Conservation (phyloP, 352 stramenopile genomes). For the Pythium folliculosum region DNA sequence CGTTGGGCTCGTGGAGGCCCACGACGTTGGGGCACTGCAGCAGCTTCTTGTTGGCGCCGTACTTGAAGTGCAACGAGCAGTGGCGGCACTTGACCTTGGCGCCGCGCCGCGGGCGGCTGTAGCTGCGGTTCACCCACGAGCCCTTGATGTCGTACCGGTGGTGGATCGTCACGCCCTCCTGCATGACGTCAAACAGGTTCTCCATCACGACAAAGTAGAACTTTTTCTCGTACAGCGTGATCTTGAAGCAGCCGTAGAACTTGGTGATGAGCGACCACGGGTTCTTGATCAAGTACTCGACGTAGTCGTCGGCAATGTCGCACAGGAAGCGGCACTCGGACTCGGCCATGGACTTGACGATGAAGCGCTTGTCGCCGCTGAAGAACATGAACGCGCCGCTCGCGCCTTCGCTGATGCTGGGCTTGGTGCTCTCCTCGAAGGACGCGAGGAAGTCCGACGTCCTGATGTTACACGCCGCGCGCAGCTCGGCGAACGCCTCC, state of each 20-base stretch:
- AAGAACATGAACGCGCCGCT: slow-evolving; percentile 93
- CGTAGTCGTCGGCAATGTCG: slow-evolving; percentile 84
- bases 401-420: slow-evolving; percentile 89
- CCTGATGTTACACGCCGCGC: slow-evolving; percentile 65
- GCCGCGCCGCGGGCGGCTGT: slow-evolving; percentile 69
- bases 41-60: slow-evolving; percentile 61
- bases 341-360: slow-evolving; percentile 91
- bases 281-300: slow-evolving; percentile 80
- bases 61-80: slow-evolving; percentile 87
- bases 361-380: slow-evolving; percentile 87
- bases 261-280: slow-evolving; percentile 83
- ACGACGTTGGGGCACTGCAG: slow-evolving; percentile 83
- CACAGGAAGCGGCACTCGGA: slow-evolving; percentile 80
- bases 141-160: slow-evolving; percentile 92
- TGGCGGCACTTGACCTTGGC: slow-evolving; percentile 85
- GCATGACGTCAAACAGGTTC: slow-evolving; percentile 85
- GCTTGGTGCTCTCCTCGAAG: slow-evolving; percentile 84
- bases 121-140: slow-evolving; percentile 89
- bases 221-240: slow-evolving; percentile 88
- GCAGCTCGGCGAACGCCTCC: slow-evolving; percentile 75
- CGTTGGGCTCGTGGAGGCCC: slow-evolving; percentile 78
- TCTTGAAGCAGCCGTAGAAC: slow-evolving; percentile 90
- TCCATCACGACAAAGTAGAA: slow-evolving; percentile 94
- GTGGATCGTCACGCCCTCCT: slow-evolving; percentile 74
- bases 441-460: slow-evolving; percentile 66